Conservation (phyloP, 768 basidiomycete genomes). For the Pulveroboletus frians region DNA sequence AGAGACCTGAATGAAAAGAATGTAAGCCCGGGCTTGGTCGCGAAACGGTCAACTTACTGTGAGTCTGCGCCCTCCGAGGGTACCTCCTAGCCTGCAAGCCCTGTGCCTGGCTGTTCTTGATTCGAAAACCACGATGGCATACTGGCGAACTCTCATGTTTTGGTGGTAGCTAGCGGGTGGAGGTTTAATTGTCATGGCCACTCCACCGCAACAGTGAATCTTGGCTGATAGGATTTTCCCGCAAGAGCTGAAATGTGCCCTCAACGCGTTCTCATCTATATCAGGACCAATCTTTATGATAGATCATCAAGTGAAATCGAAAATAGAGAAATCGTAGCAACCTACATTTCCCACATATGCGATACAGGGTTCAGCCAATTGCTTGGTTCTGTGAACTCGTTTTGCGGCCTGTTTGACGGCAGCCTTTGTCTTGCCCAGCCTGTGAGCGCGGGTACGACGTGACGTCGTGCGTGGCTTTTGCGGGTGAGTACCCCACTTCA, state of each 20-base stretch:
- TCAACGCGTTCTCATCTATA: constrained; percentile 21
- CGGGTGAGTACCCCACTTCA: constrained; percentile 3
- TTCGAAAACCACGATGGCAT: constrained; percentile 48
- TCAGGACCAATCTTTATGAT: constrained; percentile 30
- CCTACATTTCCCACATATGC: constrained; percentile 64
- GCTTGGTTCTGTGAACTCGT: constrained; percentile 9
- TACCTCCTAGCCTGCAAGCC: constrained; percentile 41
- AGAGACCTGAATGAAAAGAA: constrained; percentile 21
- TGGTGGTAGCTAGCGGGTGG: constrained; percentile 26
- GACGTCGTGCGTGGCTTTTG: constrained; percentile 4
- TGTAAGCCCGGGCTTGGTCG: background rate
- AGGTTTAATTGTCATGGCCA: constrained; percentile 25
- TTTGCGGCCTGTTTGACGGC: constrained; percentile 17
- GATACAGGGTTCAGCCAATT: constrained; percentile 22
- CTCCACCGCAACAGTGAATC: constrained; percentile 32
- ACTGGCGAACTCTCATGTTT: constrained; percentile 41
- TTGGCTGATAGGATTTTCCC: constrained; percentile 18
- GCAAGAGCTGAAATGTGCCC: constrained; percentile 20
- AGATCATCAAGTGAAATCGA: constrained; percentile 1
- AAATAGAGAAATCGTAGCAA: constrained; percentile 1
- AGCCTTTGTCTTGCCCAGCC: constrained; percentile 13
- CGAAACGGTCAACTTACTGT: constrained; percentile 33
- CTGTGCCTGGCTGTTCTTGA: constrained; percentile 32
- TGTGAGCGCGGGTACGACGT: constrained; percentile 9
- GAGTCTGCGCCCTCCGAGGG: constrained; percentile 36